These are phyloP conservation scores for Akanthomyces uredinophilus DNA, from an alignment of 2,329 filamentous ascomycete genomes.

Conservation along the genomic window DNA sequence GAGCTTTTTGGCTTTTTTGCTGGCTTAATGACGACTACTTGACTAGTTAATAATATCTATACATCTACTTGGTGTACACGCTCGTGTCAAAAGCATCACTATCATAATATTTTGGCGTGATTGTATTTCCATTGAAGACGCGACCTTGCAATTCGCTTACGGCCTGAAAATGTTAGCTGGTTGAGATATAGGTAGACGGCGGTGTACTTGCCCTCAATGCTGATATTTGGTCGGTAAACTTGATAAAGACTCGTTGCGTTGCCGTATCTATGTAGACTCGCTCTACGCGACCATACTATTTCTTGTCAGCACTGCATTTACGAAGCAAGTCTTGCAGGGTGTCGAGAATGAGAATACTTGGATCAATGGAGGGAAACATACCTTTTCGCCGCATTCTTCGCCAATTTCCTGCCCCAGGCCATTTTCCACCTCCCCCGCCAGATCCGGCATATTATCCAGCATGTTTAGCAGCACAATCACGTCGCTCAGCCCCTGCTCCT, in stretches of 20 bases:
- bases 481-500: conserved; percentile 69
- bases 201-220: conserved; percentile 62
- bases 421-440: conserved; percentile 70
- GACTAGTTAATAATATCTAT: background rate
- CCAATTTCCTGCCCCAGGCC: conserved; percentile 90
- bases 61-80: conserved; percentile 34
- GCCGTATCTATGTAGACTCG: conserved; percentile 68
- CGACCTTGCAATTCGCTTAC: conserved; percentile 86
- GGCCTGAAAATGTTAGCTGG: conserved; percentile 47
- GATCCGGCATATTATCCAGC: conserved; percentile 73
- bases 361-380: conserved; percentile 26
- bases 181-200: background rate
- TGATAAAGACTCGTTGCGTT: conserved; percentile 74
- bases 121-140: conserved; percentile 81
- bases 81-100: conserved; percentile 74
- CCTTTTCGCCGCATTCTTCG: conserved; percentile 82
- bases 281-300: conserved; percentile 75
- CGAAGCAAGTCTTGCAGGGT: too few relatives aligned
- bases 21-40: background rate
- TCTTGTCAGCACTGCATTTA: background rate
- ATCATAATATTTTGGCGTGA: conserved; percentile 78
- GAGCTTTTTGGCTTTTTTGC: too few relatives aligned
- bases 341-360: too few relatives aligned
- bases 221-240: conserved; percentile 81
- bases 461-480: conserved; percentile 81